Evolutionary conservation across 108 stramenopile species (phyloP).

Genomic region (Cylindrotheca closterium): DNA sequence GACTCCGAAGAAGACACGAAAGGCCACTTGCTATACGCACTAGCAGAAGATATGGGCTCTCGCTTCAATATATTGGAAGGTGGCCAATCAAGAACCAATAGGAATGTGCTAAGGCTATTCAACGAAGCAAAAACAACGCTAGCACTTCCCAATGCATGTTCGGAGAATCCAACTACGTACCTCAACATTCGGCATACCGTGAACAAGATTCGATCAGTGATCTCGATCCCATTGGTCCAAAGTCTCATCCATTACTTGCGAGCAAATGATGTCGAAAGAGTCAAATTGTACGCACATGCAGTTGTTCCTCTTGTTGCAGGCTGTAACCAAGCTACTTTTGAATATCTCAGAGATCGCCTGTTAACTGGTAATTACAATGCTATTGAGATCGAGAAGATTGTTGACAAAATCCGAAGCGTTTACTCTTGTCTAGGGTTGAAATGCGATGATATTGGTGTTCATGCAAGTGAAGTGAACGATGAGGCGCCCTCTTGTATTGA

Average conservation of each 20-base stretch:
- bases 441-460: slow-evolving; percentile 72
- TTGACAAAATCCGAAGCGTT: slow-evolving; percentile 44
- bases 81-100: slow-evolving; percentile 66
- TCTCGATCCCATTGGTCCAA: slow-evolving; percentile 71
- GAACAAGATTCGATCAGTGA: slow-evolving; percentile 63
- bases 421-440: slow-evolving; percentile 71
- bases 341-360: slow-evolving; percentile 56
- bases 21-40: slow-evolving; percentile 78
- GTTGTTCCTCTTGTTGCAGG: slow-evolving; percentile 66
- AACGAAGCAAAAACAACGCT: slow-evolving; percentile 77
- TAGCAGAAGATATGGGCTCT: slow-evolving; percentile 65
- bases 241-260: slow-evolving; percentile 57
- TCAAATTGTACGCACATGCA: slow-evolving; percentile 66
- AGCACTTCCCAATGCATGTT: slow-evolving; percentile 65
- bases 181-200: slow-evolving; percentile 42
- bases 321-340: slow-evolving; percentile 50
- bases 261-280: slow-evolving; percentile 43
- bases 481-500: slow-evolving; percentile 28
- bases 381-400: slow-evolving; percentile 51
- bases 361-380: slow-evolving; percentile 37
- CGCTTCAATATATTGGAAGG: slow-evolving; percentile 45
- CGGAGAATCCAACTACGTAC: slow-evolving; percentile 51
- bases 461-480: slow-evolving; percentile 28
- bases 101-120: slow-evolving; percentile 68
- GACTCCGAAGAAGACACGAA: slow-evolving; percentile 54